Evolutionary conservation across 1,284 basidiomycete genomes (phyloP).

Genomic region (Coniferiporia sulphurascens): DNA sequence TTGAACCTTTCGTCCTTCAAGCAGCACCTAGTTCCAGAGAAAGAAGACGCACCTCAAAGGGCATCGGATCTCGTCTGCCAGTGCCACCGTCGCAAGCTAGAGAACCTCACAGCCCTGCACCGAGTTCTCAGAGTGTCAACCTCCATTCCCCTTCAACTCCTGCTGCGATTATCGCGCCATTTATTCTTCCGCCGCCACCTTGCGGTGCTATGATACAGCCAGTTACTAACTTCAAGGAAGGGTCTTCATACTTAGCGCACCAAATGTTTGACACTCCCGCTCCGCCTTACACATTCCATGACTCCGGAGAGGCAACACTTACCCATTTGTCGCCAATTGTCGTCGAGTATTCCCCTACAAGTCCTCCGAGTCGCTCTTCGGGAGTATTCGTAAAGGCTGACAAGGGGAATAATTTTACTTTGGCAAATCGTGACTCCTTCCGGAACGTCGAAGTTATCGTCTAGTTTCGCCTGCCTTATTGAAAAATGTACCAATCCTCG

Average conservation of each 20-base stretch:
- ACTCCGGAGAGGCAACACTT: neutral
- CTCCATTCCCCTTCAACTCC: slow-evolving; percentile 2
- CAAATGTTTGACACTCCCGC: neutral
- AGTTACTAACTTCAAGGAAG: neutral
- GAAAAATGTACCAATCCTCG: too few species aligned
- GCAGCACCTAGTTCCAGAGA: neutral
- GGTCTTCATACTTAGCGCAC: neutral
- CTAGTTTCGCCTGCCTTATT: too few species aligned
- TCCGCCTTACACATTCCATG: slow-evolving; percentile 10
- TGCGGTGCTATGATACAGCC: neutral
- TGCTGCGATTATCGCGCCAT: slow-evolving; percentile 1
- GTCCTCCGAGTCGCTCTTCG: neutral
- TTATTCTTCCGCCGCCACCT: slow-evolving; percentile 5
- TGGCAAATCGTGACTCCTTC: neutral
- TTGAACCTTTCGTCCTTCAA: slow-evolving; percentile 2
- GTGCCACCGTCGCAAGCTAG: neutral
- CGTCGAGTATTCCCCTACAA: slow-evolving; percentile 5
- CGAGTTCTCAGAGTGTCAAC: slow-evolving; percentile 6
- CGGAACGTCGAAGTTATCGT: too few species aligned
- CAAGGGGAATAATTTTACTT: neutral
- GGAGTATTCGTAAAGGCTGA: neutral
- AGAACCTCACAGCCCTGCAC: neutral
- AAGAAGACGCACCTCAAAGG: neutral
- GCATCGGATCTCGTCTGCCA: neutral
- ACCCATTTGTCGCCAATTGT: slow-evolving; percentile 5